phyloP scores from a whole-genome alignment of 192 early-diverging fungal species.

The Gonapodya prolifera region DNA sequence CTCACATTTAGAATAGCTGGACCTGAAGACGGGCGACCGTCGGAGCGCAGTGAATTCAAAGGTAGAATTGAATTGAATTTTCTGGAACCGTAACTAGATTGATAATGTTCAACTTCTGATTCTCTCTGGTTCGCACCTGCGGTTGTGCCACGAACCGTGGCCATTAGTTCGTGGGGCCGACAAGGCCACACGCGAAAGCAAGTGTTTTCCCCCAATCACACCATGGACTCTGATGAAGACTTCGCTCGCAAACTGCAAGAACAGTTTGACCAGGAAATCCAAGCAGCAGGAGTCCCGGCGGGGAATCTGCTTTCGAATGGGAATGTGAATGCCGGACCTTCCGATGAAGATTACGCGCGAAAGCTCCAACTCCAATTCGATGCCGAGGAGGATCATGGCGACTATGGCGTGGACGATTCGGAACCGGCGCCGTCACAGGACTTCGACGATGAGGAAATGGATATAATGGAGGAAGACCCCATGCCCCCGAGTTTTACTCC shows the following conservation, averaged over 20 bases:
- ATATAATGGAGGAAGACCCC: not conserved
- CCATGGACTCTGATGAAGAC: not conserved
- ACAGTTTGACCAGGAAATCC: no score
- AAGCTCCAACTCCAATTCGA: not conserved
- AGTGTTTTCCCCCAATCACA: no score
- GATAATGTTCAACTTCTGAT: no score
- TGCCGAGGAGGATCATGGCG: not conserved
- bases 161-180: no score
- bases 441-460: not conserved
- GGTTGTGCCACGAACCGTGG: no score
- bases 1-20: no score
- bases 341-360: not conserved
- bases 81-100: no score
- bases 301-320: not conserved
- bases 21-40: no score
- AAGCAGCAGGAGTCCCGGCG: not conserved
- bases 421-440: not conserved
- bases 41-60: no score
- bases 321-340: not conserved
- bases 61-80: no score
- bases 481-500: not conserved
- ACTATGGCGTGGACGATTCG: not conserved
- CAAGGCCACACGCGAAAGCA: no score
- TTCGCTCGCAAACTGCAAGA: not conserved
- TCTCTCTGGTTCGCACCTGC: no score